Conservation (phyloP, 495 filamentous ascomycete genomes). For the Pseudotulostoma volvatum region DNA sequence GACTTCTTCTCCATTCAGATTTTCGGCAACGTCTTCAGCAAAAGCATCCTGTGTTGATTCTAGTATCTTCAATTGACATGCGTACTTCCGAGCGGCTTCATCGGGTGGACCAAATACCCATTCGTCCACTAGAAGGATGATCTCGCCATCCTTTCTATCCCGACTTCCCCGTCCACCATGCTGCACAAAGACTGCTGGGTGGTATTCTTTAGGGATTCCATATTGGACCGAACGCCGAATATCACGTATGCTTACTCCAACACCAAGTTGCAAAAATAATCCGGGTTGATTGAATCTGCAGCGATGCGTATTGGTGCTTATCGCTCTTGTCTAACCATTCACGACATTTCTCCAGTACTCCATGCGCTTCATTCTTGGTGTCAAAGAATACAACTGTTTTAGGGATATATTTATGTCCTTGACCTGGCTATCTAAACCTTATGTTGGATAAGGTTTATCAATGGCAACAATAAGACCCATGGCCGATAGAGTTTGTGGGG, state of each 20-base stretch:
- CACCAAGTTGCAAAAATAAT: conserved; percentile 1
- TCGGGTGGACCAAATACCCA: too few relatives aligned
- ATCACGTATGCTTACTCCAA: neutral
- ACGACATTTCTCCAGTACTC: neutral
- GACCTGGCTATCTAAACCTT: too few relatives aligned
- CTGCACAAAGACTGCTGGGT: neutral
- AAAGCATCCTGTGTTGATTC: too few relatives aligned
- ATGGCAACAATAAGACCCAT: too few relatives aligned
- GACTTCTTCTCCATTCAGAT: too few relatives aligned
- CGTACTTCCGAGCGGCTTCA: too few relatives aligned
- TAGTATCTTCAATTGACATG: too few relatives aligned
- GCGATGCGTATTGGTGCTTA: neutral
- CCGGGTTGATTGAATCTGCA: neutral
- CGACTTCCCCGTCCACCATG: neutral
- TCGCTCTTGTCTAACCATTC: neutral
- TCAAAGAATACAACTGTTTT: conserved; percentile 1
- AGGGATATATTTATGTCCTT: neutral
- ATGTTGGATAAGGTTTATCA: too few relatives aligned
- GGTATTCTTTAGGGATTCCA: neutral
- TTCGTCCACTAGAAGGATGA: neutral
- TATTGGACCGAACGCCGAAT: neutral
- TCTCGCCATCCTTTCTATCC: neutral
- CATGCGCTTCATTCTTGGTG: neutral
- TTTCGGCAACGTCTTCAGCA: too few relatives aligned
- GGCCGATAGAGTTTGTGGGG: too few relatives aligned